Base-by-base conservation (phyloP, 2,329 filamentous ascomycete species). In the Colletotrichum theobromicola region DNA sequence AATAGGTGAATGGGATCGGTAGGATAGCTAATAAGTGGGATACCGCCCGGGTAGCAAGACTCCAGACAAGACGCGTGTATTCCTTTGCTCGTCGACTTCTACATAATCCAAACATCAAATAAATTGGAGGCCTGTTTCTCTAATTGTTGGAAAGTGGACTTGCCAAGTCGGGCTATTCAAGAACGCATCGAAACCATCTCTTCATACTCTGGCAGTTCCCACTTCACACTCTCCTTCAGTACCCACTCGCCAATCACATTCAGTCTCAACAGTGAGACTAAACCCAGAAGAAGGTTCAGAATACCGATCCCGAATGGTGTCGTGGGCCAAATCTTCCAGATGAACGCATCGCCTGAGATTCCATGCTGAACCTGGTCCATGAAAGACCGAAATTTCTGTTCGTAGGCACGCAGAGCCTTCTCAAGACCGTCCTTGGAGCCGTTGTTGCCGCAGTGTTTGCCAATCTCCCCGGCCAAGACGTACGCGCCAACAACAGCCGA, bases 401-500 rank as follows among this genome's bases (percentile, higher is more conserved):
- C 86, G 72, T 90, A 91, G 1, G 79, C 80, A 26, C 76, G 75
- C 12, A 88, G 80, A 30, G 84, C 88, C 2, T 32, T 64, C 1
- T 9, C 42, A 21, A 70, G 32, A 15, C 42, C 30, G 10, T 64
- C 18, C 12, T 28, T 21, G 1, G 85, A 76, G 16, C 79, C 76
- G 7, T 60, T 60, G 4, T 58, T 7, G 5, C 79, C 18, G 12
- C 76, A 76, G 34, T 82, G 78, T 32, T 77, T 79, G 28, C 79
- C 79, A n/a, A 89, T 80, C 80, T 90, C 90, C 4, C 90, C 90
- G 0, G 90, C 90, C 7, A 93, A 82, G 4, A 90, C 80, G 77
- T 92, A 92, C 1, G 89, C 88, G 0, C 87, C 87, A 1, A 88
- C 79, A 0, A 92, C 77, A 0, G 86, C 85, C 2, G 86, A 87